Evolutionary conservation across 768 basidiomycete species (phyloP), one percentile per base, ranked within the genome.

Genomic region (Tubosaeta sp.): DNA sequence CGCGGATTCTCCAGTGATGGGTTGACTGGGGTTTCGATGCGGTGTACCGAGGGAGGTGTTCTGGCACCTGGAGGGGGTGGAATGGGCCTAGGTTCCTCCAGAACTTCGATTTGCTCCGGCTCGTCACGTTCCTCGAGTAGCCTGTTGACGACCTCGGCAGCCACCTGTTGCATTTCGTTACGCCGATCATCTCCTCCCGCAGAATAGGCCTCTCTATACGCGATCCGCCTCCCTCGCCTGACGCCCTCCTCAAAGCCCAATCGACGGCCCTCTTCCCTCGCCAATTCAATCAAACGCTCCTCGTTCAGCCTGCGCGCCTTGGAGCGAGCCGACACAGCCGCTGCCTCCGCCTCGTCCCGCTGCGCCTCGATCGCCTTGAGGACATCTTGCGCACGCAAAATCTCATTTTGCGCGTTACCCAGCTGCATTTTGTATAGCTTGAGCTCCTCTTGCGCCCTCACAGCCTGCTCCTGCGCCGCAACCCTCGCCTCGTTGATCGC

Each of bases 341-440:
- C 70, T 6, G 72, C 67, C 53, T 82, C 79, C 0, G 81, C 81
- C 2, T 76, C 71, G 12, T 71, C 68, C 2, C 79, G 72, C 38
- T 80, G 75, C 0, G 67, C 66, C 44, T 82, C 77, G 4, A 82
- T 68, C 18, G 73, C 67, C 29, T 73, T 68, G 11, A 83, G 72
- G 4, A 79, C 70, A 4, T 74, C 70, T 53, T 84, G 81, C 0
- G 82, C 83, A 31, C 74, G 73, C 21, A 68, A 61, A 35, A 84
- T 81, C 58, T 84, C 81, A 69, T 70, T 71, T 56, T 84, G 82
- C 14, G 84, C 83, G 30, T 75, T 69, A 16, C 80, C 77, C 24
- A 83, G 65, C 69, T 83, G 80, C 1, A 78, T 44, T 60, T 81
- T 83, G 60, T 83, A 85, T 47, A 82, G 47, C 43, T 70, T 67